Evolutionary conservation across 2,329 filamentous ascomycete genomes (phyloP).

Genomic region (Ophiocordyceps sinensis): DNA sequence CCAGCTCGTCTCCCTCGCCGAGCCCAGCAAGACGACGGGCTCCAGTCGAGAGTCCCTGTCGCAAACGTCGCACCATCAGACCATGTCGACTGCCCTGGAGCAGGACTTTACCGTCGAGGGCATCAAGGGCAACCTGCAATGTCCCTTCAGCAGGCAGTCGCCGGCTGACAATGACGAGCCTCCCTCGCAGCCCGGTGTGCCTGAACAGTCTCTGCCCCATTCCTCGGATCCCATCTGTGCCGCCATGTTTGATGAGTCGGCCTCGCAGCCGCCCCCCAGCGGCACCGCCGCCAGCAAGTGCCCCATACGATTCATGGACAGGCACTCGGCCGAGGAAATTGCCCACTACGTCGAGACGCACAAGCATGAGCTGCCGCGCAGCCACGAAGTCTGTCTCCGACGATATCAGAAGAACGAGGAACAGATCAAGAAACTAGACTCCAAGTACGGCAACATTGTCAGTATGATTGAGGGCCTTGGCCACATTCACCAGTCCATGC

Average conservation of each 20-base stretch:
- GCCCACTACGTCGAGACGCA: constrained; percentile 88
- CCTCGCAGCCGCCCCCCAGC: constrained; percentile 34
- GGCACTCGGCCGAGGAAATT: constrained; percentile 86
- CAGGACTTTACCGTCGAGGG: constrained; percentile 84
- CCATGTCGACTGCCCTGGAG: constrained; percentile 56
- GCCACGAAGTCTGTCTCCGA: constrained; percentile 83
- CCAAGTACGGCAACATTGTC: constrained; percentile 83
- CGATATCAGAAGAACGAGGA: constrained; percentile 79
- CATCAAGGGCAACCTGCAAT: constrained; percentile 63
- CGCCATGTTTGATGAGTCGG: constrained; percentile 46
- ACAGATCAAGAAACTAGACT: constrained; percentile 76
- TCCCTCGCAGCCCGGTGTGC: constrained; percentile 9
- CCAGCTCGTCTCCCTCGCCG: constrained; percentile 32
- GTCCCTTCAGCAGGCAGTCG: constrained; percentile 53
- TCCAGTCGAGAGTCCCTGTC: constrained; percentile 35
- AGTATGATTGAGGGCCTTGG: constrained; percentile 91
- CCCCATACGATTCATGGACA: constrained; percentile 82
- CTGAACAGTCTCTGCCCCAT: constrained; percentile 31
- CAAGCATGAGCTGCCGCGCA: constrained; percentile 87
- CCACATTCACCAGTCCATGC: constrained; percentile 74
- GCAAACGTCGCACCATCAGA: constrained; percentile 28
- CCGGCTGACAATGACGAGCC: constrained; percentile 16
- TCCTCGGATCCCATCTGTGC: constrained; percentile 48
- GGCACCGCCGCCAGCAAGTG: constrained; percentile 51
- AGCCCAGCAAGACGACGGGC: constrained; percentile 34